A percentile compares a stretch with the other conserved stretches of the same genome.
Conservation (phyloP, 1,284 basidiomycete species). For the Retiboletus flavoniger region DNA sequence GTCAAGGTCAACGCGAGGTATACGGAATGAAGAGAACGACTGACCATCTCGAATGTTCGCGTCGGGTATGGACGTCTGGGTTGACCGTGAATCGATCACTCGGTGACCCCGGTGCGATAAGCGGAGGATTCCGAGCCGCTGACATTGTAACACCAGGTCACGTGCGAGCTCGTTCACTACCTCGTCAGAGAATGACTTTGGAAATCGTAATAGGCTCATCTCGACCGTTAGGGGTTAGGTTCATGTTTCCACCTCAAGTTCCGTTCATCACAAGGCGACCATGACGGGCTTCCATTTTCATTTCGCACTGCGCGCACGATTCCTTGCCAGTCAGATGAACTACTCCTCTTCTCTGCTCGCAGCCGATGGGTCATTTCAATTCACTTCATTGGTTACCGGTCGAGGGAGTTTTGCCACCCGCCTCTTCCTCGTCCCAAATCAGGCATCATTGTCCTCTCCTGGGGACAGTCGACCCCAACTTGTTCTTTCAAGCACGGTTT, state of each 20-base stretch:
- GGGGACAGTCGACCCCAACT: neutral
- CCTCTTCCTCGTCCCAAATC: constrained; percentile 1
- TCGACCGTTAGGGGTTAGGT: neutral
- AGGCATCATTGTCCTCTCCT: constrained; percentile 1
- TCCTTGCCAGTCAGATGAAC: constrained; percentile 1
- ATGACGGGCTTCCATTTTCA: constrained; percentile 29
- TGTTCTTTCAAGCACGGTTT: neutral
- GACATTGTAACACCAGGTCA: constrained; percentile 19
- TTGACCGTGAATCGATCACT: neutral
- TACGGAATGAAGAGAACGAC: neutral
- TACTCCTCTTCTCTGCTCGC: constrained; percentile 15
- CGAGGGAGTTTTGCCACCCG: neutral
- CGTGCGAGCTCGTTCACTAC: constrained; percentile 4
- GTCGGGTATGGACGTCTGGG: neutral
- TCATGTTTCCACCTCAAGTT: constrained; percentile 15
- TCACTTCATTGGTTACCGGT: constrained; percentile 12
- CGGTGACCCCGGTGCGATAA: constrained; percentile 10
- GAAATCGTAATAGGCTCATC: neutral
- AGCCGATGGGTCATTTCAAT: constrained; percentile 18
- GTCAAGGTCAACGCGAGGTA: neutral
- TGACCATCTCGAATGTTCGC: constrained; percentile 12
- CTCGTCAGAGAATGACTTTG: neutral
- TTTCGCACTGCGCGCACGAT: constrained; percentile 13
- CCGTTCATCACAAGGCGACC: constrained; percentile 16
- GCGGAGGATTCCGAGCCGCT: constrained; percentile 19